phyloP scores from a whole-genome alignment of 495 filamentous ascomycete genomes.

The Friedmanniomyces endolithicus region DNA sequence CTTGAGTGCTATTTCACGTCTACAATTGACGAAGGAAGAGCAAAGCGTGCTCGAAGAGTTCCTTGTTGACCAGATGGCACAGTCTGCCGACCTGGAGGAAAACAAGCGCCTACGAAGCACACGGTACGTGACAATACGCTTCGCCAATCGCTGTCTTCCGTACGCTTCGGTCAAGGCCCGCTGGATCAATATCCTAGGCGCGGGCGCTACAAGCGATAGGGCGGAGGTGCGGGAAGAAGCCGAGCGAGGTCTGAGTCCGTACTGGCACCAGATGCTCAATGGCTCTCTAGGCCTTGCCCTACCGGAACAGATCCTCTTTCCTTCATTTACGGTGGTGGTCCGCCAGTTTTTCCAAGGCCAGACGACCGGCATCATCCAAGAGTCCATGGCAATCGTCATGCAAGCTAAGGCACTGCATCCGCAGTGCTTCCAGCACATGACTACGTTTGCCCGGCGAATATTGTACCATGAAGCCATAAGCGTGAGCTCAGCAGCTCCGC shows the following conservation, averaged over 20 bases:
- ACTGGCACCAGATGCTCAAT: slow-evolving; percentile 61
- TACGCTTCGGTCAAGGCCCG: slow-evolving; percentile 66
- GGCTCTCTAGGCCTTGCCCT: slow-evolving; percentile 28
- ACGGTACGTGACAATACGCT: slow-evolving; percentile 72
- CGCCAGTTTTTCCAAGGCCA: slow-evolving; percentile 13
- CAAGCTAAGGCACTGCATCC: background rate
- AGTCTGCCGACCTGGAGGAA: slow-evolving; percentile 25
- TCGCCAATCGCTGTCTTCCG: slow-evolving; percentile 78
- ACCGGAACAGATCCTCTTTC: slow-evolving; percentile 32
- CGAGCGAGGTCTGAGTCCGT: slow-evolving; percentile 71
- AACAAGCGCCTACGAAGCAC: slow-evolving; percentile 39
- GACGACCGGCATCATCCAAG: background rate
- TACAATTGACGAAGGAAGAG: slow-evolving; percentile 27
- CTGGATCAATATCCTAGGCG: slow-evolving; percentile 77
- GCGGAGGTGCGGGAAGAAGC: slow-evolving; percentile 84
- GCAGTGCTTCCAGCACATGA: slow-evolving; percentile 7
- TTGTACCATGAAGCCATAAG: slow-evolving; percentile 57
- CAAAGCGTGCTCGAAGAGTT: slow-evolving; percentile 36
- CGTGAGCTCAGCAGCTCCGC: slow-evolving; percentile 34
- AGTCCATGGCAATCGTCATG: slow-evolving; percentile 4
- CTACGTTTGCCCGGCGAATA: slow-evolving; percentile 41
- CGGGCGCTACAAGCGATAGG: slow-evolving; percentile 51
- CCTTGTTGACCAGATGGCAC: slow-evolving; percentile 27
- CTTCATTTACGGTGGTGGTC: slow-evolving; percentile 19
- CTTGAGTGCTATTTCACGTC: slow-evolving; percentile 43